phyloP scores from a whole-genome alignment of 2,329 filamentous ascomycete species.

The Coniochaeta hoffmannii region DNA sequence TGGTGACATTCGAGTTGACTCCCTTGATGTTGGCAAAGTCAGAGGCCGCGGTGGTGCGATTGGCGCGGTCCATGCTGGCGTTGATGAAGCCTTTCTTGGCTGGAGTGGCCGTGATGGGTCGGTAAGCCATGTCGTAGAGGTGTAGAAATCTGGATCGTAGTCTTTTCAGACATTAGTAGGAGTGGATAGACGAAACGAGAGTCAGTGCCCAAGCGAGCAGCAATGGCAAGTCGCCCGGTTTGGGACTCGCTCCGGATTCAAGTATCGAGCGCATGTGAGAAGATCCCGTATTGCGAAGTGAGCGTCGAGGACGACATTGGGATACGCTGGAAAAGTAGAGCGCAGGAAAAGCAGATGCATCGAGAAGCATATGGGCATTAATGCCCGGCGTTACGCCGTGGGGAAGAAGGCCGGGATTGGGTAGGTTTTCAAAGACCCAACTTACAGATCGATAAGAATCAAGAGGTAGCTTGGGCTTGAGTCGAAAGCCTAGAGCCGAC shows the following conservation, averaged over 20 bases:
- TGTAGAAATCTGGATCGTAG: not conserved
- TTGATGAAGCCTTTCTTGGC: not conserved
- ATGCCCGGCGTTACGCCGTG: not conserved
- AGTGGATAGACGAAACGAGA: too few species aligned
- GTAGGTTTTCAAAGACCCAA: not conserved
- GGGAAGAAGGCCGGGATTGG: not conserved
- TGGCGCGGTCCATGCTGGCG: not conserved
- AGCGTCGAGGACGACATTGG: too few species aligned
- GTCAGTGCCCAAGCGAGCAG: too few species aligned
- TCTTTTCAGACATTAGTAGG: not conserved
- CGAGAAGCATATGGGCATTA: too few species aligned
- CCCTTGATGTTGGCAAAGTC: not conserved
- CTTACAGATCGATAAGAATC: not conserved
- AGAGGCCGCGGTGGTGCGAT: not conserved
- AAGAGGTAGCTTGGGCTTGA: not conserved
- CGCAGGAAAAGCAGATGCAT: too few species aligned
- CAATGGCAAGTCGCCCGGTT: too few species aligned
- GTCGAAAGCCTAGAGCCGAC: not conserved
- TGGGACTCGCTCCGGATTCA: too few species aligned
- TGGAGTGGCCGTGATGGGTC: not conserved
- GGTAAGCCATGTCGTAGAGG: not conserved
- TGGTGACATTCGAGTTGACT: not conserved
- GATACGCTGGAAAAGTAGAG: too few species aligned
- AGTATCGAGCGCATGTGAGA: too few species aligned
- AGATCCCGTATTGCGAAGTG: too few species aligned